These are phyloP conservation scores for Podospora sp. DNA, from an alignment of 495 filamentous ascomycete species.

Conservation along the genomic window DNA sequence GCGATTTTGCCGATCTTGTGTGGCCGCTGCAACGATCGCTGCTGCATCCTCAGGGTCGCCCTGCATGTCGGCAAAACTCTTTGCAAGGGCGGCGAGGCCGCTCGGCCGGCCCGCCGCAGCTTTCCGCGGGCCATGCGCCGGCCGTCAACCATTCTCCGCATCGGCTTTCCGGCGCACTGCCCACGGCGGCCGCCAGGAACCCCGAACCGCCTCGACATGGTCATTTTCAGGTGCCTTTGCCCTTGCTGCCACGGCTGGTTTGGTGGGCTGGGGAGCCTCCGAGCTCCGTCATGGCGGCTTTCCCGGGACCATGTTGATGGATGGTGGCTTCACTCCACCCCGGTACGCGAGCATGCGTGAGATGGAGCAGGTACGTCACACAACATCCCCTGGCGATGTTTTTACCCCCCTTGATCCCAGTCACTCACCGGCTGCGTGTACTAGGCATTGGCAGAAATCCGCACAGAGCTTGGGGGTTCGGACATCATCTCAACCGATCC, in stretches of 20 bases:
- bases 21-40: slow-evolving; percentile 15
- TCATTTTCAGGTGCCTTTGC: slow-evolving; percentile 40
- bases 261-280: slow-evolving; percentile 47
- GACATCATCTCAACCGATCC: slow-evolving; percentile 81
- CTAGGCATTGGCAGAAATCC: slow-evolving; percentile 54
- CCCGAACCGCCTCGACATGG: slow-evolving; percentile 32
- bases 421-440: not conserved
- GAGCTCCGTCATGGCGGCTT: slow-evolving; percentile 32
- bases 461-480: slow-evolving; percentile 59
- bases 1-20: slow-evolving; percentile 20
- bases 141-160: slow-evolving; percentile 29
- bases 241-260: slow-evolving; percentile 44
- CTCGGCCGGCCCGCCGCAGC: slow-evolving; percentile 31
- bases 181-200: slow-evolving; percentile 9
- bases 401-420: not conserved
- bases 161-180: slow-evolving; percentile 26
- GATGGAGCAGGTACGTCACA: slow-evolving; percentile 52
- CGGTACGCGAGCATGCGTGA: slow-evolving; percentile 53
- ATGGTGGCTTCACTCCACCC: slow-evolving; percentile 41
- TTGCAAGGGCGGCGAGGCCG: slow-evolving; percentile 35
- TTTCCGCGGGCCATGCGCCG: slow-evolving; percentile 10
- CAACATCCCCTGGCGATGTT: not conserved
- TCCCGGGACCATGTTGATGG: slow-evolving; percentile 41
- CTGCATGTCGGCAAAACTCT: slow-evolving; percentile 39
- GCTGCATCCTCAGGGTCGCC: slow-evolving; percentile 25